Percentiles rank a stretch among this genome's conserved stretches.
phyloP scores from a whole-genome alignment of 2,329 filamentous ascomycete genomes.

The Diplocarpon mali region DNA sequence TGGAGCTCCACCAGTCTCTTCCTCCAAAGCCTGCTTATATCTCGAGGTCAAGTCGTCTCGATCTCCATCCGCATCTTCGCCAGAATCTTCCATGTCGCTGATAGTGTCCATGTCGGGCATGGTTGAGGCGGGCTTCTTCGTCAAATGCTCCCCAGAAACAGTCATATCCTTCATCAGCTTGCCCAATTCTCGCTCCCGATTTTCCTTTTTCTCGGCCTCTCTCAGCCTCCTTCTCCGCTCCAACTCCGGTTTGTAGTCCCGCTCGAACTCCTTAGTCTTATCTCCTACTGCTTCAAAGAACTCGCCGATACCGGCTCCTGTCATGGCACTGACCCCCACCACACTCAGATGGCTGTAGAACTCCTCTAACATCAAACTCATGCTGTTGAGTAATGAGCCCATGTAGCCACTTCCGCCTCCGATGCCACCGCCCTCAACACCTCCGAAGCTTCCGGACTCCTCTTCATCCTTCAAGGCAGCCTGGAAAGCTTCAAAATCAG shows the following conservation, averaged over 20 bases:
- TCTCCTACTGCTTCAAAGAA: slow-evolving; percentile 85
- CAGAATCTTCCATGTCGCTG: slow-evolving; percentile 32
- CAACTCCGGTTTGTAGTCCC: slow-evolving; percentile 86
- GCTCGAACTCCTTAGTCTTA: slow-evolving; percentile 79
- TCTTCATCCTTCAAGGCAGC: slow-evolving; percentile 73
- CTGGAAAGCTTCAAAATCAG: slow-evolving; percentile 94
- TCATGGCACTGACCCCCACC: slow-evolving; percentile 87
- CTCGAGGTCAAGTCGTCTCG: slow-evolving; percentile 62
- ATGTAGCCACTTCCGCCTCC: slow-evolving; percentile 85
- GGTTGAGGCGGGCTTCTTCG: slow-evolving; percentile 23
- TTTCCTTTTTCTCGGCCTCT: slow-evolving; percentile 60
- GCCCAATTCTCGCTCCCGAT: slow-evolving; percentile 71
- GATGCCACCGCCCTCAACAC: slow-evolving; percentile 51
- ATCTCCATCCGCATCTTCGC: slow-evolving; percentile 48
- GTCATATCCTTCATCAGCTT: slow-evolving; percentile 94
- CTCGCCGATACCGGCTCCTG: slow-evolving; percentile 80
- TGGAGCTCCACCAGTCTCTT: slow-evolving; percentile 29
- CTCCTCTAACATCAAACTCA: slow-evolving; percentile 95
- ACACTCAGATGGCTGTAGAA: slow-evolving; percentile 93
- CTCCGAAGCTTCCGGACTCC: slow-evolving; percentile 63
- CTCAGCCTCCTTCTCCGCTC: slow-evolving; percentile 66
- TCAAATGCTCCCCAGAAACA: slow-evolving; percentile 35
- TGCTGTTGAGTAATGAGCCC: slow-evolving; percentile 89
- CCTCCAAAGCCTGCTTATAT: slow-evolving; percentile 66
- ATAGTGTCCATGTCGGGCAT: slow-evolving; percentile 29